Base-by-base conservation (phyloP, 1,284 basidiomycete species). In the Trametes versicolor region DNA sequence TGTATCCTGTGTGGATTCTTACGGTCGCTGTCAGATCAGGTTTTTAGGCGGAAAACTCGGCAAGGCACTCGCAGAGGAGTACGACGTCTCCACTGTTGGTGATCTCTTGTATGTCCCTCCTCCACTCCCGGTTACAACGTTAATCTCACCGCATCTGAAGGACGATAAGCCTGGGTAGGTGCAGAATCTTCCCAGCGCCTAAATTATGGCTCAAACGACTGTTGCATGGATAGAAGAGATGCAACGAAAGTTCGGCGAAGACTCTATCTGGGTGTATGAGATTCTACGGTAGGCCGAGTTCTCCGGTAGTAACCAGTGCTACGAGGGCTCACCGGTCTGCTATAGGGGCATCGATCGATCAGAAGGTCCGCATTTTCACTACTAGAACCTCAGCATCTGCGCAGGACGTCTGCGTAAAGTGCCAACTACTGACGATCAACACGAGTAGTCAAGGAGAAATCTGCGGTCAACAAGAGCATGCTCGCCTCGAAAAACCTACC, bases 11-110 rank as follows among this genome's bases (percentile, higher is more conserved):
- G 39, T n/a, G 25, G 17, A 29, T 37, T 39, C 27, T 49, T 21
- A 62, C 47, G 25, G 2, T 12, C 23, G 43, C 19, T 27, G 9
- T 19, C 66, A 97, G 94, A 98, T 99, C 73, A 89, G 98, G 7
- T 95, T 95, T 71, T 82, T 99, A 0, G 97, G 97, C 0, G 97
- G 98, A 6, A 99, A 99, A 78, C 87, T 99, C 0, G 97, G 98
- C 1, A 86, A 89, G 54, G 91, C 95, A 0, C 83, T 99, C 36
- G 94, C 94, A 0, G 87, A 90, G 63, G 92, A 96, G 74, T 99
- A 94, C 74, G 92, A 92, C 70, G 95, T 89, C 8, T 92, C 92
- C 13, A 96, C 93, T 1, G 96, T 99, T 0, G 91, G 90, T 0
- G 97, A 99, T 74, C 82, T 98, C 61, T 78, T 96, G 95, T 95